Evolutionary conservation across 1,284 basidiomycete genomes (phyloP).

Genomic region (Ceratobasidium papillatum): DNA sequence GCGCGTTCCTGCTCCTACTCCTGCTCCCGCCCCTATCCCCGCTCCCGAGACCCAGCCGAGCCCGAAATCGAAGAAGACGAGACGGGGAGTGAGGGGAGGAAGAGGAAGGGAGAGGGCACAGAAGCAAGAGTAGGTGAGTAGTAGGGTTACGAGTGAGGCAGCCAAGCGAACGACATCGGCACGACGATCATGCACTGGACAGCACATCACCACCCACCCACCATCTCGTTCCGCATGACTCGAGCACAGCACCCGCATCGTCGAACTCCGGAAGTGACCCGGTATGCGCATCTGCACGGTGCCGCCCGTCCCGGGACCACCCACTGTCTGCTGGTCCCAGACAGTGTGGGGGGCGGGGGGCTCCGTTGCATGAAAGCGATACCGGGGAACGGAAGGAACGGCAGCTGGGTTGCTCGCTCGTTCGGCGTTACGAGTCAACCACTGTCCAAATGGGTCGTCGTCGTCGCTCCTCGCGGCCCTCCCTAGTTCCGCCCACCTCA

Average conservation of each 20-base stretch:
- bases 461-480: background rate
- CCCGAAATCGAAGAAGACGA: background rate
- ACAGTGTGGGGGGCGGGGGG: slow-evolving; percentile 3
- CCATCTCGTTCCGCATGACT: no score
- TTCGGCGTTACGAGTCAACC: no score
- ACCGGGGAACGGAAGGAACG: background rate
- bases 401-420: background rate
- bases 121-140: background rate
- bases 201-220: background rate
- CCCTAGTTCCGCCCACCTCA: background rate
- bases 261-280: background rate
- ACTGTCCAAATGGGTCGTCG: background rate
- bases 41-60: no score
- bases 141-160: background rate
- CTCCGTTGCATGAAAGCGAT: background rate
- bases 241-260: background rate
- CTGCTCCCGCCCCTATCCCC: background rate
- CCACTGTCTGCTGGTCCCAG: slow-evolving; percentile 5
- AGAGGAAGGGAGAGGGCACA: background rate
- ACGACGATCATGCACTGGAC: background rate
- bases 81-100: background rate
- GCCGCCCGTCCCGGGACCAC: background rate
- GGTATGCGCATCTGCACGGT: background rate
- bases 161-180: background rate
- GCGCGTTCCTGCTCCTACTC: background rate